Evolutionary conservation across 164 flowering plant species (phyloP), one percentile per base, ranked within the genome.

Genomic region (Protea cynaroides): DNA sequence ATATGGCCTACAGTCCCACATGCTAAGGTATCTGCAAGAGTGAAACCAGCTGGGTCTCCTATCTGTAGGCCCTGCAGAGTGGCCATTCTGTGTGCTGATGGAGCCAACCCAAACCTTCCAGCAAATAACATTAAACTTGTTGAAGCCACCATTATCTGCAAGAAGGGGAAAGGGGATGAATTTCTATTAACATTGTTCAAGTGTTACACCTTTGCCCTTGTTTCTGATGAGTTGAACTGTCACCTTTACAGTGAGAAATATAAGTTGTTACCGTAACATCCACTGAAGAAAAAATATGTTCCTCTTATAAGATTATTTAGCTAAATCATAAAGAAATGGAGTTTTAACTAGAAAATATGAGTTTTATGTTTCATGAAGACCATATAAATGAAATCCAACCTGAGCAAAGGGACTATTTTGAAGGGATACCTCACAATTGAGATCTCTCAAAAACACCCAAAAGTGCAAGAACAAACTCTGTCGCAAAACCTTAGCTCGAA

Each of bases 41-140:
- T 90, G 75, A 93, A 90, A 4, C 97, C 98, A 54, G 97, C 98
- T 7, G 98, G 97, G 83, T 93, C 97, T n/a, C 92, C 95, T 3
- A 96, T 88, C 66, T 93, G 98, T 36, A 93, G 76, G 1, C 98
- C 97, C 97, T 7, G 97, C 97, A 0, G 97, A 0, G 97, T 93
- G 0, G 98, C 76, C 79, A 83, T 88, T 84, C 92, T 80, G 83
- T 93, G 90, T 19, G 98, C 98, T 8, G 98, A 88, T 58, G 98
- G 98, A 17, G 97, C 97, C 63, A 93, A 59, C 59, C 97, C 98
- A 44, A 93, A 93, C 69, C 98, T 76, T 43, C 98, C 98, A 21
- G 98, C 98, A 61, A 93, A 90, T 58, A 93, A 72, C 98, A 93
- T 93, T 65, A 87, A 63, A 71, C 64, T 88, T 52, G 98, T 93